Evolutionary conservation across 164 flowering plant species (phyloP), one percentile per base, ranked within the genome.

Genomic region (Dillenia turbinata): DNA sequence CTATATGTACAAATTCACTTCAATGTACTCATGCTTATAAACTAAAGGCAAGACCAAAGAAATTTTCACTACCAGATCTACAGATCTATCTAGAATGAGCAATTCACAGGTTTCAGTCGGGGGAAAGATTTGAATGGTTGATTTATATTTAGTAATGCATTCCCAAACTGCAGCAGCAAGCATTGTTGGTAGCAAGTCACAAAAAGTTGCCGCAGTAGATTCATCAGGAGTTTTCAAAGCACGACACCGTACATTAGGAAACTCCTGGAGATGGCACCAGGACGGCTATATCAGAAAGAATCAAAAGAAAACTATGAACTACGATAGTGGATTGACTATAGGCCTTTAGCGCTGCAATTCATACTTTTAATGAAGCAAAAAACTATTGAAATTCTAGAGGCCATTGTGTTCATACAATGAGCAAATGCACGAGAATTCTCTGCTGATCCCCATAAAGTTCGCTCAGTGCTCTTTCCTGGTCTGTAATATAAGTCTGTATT

Each of bases 291-390:
- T 26, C 2, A 26, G 33, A 26, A 26, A 26, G 33, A 26, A 26
- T 26, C 33, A 26, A 26, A 26, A 26, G 33, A 26, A 2, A 26
- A 26, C 2, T 26, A 26, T 26, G 33, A 26, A 26, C 33, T 26
- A 26, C 3, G 0, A 26, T 2, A 24, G 26, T 24, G 26, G 26
- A 3, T 24, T 24, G 3, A 24, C 26, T 24, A 24, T 24, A 24
- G 33, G 33, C 33, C 33, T 26, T 5, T 26, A 26, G 33, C 5
- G 33, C 33, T 26, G 33, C 33, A 26, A 15, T 56, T 43, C 73
- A 52, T 81, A 94, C 99, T 87, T 83, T 80, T 56, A 95, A 59
- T 40, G 99, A 95, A 64, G 99, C 99, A n/a, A 84, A 95, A 95
- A 66, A 87, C 97, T 55, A 97, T 92, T 46, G 97, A 89, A 67